Conservation (phyloP, 371 early-diverging fungal species). For the Syncephalastrum contaminatum region DNA sequence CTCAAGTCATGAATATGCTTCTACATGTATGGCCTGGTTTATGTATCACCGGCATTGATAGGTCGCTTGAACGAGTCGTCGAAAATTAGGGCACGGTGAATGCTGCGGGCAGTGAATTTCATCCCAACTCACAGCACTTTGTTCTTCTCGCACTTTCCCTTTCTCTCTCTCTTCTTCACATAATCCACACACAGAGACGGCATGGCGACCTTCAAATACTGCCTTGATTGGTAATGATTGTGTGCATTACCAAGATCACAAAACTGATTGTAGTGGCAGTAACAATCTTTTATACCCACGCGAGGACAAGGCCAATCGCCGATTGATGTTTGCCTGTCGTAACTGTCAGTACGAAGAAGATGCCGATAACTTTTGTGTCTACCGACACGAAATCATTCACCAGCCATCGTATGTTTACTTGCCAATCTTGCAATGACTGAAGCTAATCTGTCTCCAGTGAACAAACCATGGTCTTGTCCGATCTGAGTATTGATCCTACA, state of each 20-base stretch:
- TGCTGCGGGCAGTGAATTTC: too few relatives aligned
- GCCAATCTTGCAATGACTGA: neutral
- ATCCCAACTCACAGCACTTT: neutral
- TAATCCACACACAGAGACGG: neutral
- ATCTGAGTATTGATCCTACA: conserved; percentile 83
- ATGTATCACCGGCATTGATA: too few relatives aligned
- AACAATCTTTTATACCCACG: conserved; percentile 97
- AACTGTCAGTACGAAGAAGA: conserved; percentile 92
- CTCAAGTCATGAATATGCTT: too few relatives aligned
- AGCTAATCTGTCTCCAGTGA: conserved; percentile 50
- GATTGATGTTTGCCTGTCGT: conserved; percentile 88
- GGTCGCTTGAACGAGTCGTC: too few relatives aligned
- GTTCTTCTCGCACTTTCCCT: neutral
- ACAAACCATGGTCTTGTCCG: conserved; percentile 73
- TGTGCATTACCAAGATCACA: neutral
- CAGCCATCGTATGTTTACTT: conserved; percentile 65
- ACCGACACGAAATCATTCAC: conserved; percentile 82
- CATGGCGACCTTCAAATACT: conserved; percentile 76
- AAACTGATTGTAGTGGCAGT: conserved; percentile 38
- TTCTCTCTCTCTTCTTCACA: conserved; percentile 4
- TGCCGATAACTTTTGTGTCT: conserved; percentile 82
- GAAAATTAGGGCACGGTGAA: too few relatives aligned
- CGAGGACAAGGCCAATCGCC: conserved; percentile 74
- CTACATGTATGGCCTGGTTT: too few relatives aligned
- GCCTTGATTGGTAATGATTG: conserved; percentile 65